Percentiles rank a stretch among this genome's conserved stretches.
Conservation (phyloP, 2,329 filamentous ascomycete species). For the Diaporthe amygdali region DNA sequence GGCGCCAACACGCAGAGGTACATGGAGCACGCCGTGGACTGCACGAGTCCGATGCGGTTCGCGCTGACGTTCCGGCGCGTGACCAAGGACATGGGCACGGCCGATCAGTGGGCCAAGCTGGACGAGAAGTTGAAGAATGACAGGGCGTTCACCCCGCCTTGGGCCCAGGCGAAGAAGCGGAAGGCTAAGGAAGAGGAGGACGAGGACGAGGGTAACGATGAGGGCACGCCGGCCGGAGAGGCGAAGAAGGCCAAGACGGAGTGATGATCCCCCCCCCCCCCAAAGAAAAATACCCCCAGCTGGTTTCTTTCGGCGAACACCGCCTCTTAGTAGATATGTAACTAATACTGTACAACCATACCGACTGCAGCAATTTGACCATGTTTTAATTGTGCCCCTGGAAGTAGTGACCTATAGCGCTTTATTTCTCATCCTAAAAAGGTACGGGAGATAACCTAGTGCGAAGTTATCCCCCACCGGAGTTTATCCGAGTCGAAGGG, state of each 20-base stretch:
- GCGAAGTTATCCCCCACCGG: neutral
- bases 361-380: neutral
- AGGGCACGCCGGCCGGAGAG: neutral
- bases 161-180: neutral
- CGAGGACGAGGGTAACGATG: neutral
- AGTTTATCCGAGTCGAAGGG: neutral
- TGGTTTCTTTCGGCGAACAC: too few relatives aligned
- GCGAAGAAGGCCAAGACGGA: neutral
- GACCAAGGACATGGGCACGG: neutral
- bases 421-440: too few relatives aligned
- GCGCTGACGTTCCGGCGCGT: slow-evolving; percentile 6
- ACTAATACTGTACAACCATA: neutral
- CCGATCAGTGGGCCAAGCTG: neutral
- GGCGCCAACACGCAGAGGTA: neutral
- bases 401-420: too few relatives aligned
- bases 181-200: neutral
- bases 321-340: too few relatives aligned
- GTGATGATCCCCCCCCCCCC: too few relatives aligned
- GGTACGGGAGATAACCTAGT: too few relatives aligned
- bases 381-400: too few relatives aligned
- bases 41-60: neutral
- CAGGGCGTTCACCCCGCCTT: neutral
- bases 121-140: neutral
- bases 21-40: neutral
- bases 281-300: too few relatives aligned